Conservation (phyloP, 2,329 filamentous ascomycete species). For the Penicillium decumbens region DNA sequence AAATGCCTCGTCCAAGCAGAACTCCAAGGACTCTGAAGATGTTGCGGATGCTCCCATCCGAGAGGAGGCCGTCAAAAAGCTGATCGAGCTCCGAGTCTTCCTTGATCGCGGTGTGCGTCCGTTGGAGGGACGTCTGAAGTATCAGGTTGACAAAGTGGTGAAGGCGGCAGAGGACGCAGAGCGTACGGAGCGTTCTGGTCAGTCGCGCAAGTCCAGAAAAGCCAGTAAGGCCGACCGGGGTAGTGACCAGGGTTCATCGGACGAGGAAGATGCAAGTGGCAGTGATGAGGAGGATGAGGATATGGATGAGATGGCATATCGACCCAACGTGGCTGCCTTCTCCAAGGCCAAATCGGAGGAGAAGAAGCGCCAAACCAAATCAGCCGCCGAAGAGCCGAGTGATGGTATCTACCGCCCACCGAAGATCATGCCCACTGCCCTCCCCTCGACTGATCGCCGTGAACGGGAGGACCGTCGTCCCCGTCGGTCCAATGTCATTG, state of each 20-base stretch:
- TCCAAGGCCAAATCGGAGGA: constrained; percentile 39
- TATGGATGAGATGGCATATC: constrained; percentile 59
- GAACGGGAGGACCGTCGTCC: constrained; percentile 60
- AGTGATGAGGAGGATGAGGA: constrained; percentile 40
- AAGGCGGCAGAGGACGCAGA: constrained; percentile 65
- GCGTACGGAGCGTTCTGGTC: constrained; percentile 25
- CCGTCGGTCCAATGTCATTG: constrained; percentile 75
- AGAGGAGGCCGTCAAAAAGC: constrained; percentile 71
- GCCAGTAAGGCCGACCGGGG: constrained; percentile 26
- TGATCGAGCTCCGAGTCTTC: constrained; percentile 88
- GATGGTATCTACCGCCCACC: constrained; percentile 84
- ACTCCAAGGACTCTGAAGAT: constrained; percentile 30
- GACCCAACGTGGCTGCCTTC: constrained; percentile 55
- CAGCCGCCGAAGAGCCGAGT: constrained; percentile 28
- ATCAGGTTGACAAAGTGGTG: constrained; percentile 92
- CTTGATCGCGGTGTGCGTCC: constrained; percentile 89
- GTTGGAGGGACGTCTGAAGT: constrained; percentile 82
- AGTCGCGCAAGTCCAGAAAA: constrained; percentile 29
- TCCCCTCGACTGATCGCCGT: constrained; percentile 61
- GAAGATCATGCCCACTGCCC: constrained; percentile 76
- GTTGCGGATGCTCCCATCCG: constrained; percentile 45
- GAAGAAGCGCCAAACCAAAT: constrained; percentile 18
- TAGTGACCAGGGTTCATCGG: constrained; percentile 26
- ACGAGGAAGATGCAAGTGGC: constrained; percentile 20
- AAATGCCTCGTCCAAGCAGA: constrained; percentile 40